Evolutionary conservation across 2,329 filamentous ascomycete species (phyloP).

Genomic region (Didymella exigua): DNA sequence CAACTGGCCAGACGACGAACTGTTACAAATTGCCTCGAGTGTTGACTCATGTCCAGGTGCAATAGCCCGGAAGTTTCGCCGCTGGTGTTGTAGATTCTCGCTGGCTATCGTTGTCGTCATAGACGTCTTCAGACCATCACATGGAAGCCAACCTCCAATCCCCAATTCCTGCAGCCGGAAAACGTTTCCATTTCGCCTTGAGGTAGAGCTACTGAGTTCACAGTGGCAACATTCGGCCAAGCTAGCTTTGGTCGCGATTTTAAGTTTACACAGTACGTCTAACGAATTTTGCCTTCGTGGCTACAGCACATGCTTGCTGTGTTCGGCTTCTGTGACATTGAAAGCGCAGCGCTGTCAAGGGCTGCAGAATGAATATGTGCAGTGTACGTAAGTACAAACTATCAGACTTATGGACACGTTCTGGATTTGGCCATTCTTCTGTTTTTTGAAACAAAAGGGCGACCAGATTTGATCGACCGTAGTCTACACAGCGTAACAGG

Average conservation of each 20-base stretch:
- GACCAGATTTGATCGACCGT: no score
- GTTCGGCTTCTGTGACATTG: no score
- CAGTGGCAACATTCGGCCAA: background rate
- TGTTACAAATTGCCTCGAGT: conserved; percentile 8
- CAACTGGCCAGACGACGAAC: background rate
- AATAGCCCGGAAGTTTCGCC: conserved; percentile 15
- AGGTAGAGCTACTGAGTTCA: background rate
- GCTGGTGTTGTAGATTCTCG: conserved; percentile 27
- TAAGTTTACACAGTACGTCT: background rate
- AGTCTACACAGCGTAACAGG: no score
- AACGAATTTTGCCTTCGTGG: background rate
- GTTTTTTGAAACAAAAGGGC: no score
- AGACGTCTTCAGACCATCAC: conserved; percentile 30
- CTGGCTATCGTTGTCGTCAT: conserved; percentile 33
- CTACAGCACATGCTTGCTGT: background rate
- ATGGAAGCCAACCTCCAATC: conserved; percentile 2
- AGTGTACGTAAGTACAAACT: no score
- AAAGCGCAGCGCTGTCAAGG: no score
- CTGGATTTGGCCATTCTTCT: no score
- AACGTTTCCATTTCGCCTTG: conserved; percentile 3
- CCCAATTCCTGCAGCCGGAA: background rate
- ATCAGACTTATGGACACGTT: no score
- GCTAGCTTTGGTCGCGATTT: background rate
- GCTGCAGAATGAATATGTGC: no score
- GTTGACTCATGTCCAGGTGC: conserved; percentile 4